Base-by-base conservation (phyloP, 2,329 filamentous ascomycete genomes). In the Colletotrichum sp. region DNA sequence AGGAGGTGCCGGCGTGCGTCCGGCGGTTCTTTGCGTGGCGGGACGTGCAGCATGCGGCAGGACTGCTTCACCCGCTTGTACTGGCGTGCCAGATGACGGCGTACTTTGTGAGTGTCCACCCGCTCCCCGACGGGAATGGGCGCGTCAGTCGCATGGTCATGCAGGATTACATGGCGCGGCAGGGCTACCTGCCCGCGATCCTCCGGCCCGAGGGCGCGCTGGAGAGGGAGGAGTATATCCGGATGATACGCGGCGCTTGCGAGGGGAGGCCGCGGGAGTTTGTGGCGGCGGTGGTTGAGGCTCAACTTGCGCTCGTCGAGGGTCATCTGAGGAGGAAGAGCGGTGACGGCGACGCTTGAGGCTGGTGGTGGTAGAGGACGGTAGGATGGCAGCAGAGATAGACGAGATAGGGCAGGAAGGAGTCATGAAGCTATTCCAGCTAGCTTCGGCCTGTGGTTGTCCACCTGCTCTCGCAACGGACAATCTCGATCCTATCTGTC, bases 91-190 rank as follows among this genome's bases (percentile, higher is more conserved):
- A 81, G 52, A 28, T 77, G 26, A 76, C 69, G 32, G 76, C 71
- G 9, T 79, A 79, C 62, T 78, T 78, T 57, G 44, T 75, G 7
- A 55, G 73, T 30, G 71, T 80, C 60, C 75, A 81, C 63, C 80
- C 79, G 36, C 80, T 81, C 60, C 62, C 75, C 26, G 77, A 81
- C 71, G 79, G 79, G 9, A 80, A 80, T 18, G 80, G 79, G 16
- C 75, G 79, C 28, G 52, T 77, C 57, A 76, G 73, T 32, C 72
- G 79, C 21, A 76, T 80, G 69, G 28, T 80, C 21, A 76, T 78
- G 76, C 79, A 80, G n/a, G 79, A 80, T 60, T 79, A 80, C 59
- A 30, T 81, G 66, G 68, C 79, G 28, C 77, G 79, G 21, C 78
- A 81, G 69, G 79, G 78, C 30, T 79, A 78, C 69, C 36, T 79